Evolutionary conservation across 495 filamentous ascomycete genomes (phyloP), one percentile per base, ranked within the genome.

Genomic region (Pyronema omphalodes): DNA sequence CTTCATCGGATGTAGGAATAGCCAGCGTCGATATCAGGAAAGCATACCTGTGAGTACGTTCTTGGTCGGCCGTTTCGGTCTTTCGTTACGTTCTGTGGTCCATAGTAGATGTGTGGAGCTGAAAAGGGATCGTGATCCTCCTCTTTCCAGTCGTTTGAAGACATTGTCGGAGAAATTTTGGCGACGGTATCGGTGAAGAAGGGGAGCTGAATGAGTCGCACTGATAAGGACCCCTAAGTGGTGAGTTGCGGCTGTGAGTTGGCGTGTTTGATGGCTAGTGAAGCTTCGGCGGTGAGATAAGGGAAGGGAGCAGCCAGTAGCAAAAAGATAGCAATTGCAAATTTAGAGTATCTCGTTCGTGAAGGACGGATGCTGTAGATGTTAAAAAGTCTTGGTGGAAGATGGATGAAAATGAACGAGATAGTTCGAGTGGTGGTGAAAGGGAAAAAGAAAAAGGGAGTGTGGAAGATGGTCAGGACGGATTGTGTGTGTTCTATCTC

Each of bases 101-200:
- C 73, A 61, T 76, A 76, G 52, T 76, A 76, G 52, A 73, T 58
- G 52, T 74, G 71, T 9, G 73, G 65, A 35, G 70, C 58, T 35
- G 72, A 71, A 49, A 66, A 72, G 29, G 73, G 73, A 56, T 76
- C 73, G 9, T 58, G 58, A 3, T 55, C 55, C 52, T 62, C 58
- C 17, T 61, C 58, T n/a, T 36, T 50, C 47, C 47, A 50, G 18
- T 9, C 9, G 18, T 41, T 41, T 17, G 39, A 41, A 17, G 44
- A 47, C 44, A 47, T 47, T 9, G 2, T 47, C 23, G 44, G 23
- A 47, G 44, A 9, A 9, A 15, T 47, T 19, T 3, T 47, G 44
- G 44, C 9, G 12, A 47, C 17, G 18, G n/a, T 14, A 15, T 47
- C 23, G 23, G 23, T 29, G 2, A 5, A 29, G 23, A 29, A 2